phyloP scores from a whole-genome alignment of 768 basidiomycete genomes.

The Pisolithus tinctorius region DNA sequence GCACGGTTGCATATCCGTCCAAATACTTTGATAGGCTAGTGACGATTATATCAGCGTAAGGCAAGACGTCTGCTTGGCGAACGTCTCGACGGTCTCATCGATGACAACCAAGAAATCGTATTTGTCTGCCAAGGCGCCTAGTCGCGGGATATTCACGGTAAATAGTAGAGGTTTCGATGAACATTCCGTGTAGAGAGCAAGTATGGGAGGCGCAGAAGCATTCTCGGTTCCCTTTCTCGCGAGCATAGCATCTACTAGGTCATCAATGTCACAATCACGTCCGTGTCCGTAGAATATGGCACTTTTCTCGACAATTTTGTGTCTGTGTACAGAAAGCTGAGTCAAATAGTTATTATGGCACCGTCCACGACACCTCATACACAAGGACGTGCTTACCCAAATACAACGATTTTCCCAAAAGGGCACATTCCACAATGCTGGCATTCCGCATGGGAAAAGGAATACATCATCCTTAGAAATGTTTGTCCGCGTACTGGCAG shows the following conservation, averaged over 20 bases:
- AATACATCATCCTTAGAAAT: constrained; percentile 85
- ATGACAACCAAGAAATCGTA: constrained; percentile 84
- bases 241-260: constrained; percentile 66
- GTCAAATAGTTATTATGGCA: neutral
- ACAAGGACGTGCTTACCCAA: constrained; percentile 56
- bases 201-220: constrained; percentile 47
- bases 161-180: constrained; percentile 92
- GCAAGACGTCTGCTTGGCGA: constrained; percentile 89
- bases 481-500: constrained; percentile 58
- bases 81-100: constrained; percentile 94
- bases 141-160: constrained; percentile 70
- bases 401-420: constrained; percentile 80
- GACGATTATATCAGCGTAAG: constrained; percentile 82
- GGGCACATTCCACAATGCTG: constrained; percentile 80
- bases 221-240: constrained; percentile 33
- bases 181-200: constrained; percentile 88
- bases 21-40: constrained; percentile 93
- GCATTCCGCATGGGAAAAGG: constrained; percentile 84
- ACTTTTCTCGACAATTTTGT: constrained; percentile 94
- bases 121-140: constrained; percentile 78
- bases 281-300: constrained; percentile 85
- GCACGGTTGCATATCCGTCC: constrained; percentile 89
- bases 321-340: constrained; percentile 90
- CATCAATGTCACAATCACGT: constrained; percentile 65
- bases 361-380: neutral